These are phyloP conservation scores for Candida awuae DNA, from an alignment of 805 yeast genomes.

Conservation along the genomic window DNA sequence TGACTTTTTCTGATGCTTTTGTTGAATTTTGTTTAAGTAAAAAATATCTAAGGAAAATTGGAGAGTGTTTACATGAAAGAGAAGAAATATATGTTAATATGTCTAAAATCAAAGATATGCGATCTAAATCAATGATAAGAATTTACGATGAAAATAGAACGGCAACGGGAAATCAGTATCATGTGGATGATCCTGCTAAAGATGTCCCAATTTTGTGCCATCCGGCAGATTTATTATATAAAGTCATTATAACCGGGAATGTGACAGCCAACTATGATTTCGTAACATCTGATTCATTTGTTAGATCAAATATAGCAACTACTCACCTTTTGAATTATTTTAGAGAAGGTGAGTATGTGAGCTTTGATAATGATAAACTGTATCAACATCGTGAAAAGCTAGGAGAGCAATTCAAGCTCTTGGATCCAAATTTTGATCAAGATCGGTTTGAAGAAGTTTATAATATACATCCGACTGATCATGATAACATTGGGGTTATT, in stretches of 20 bases:
- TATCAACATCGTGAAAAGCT: constrained; percentile 8
- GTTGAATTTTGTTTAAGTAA: constrained; percentile 10
- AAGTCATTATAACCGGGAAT: constrained; percentile 14
- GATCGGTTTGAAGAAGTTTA: constrained; percentile 2
- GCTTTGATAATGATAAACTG: constrained; percentile 4
- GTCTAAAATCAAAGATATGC: too few relatives aligned
- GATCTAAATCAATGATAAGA: too few relatives aligned
- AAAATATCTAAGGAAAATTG: constrained; percentile 6
- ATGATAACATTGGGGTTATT: constrained; percentile 4
- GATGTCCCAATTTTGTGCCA: constrained; percentile 15
- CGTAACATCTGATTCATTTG: constrained; percentile 14
- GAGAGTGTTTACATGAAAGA: constrained; percentile 1
- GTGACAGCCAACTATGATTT: constrained; percentile 16
- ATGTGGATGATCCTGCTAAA: neutral
- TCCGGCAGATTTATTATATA: constrained; percentile 18
- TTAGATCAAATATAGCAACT: constrained; percentile 13
- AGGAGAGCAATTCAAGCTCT: constrained; percentile 10
- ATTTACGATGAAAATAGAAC: neutral
- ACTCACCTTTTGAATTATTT: constrained; percentile 18
- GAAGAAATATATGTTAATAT: neutral
- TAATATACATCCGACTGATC: neutral
- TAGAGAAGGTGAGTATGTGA: constrained; percentile 17
- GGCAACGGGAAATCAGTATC: neutral
- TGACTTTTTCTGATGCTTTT: constrained; percentile 12
- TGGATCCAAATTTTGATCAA: constrained; percentile 16